Evolutionary conservation across 129 eudicot species (phyloP).

Genomic region (Dittrichia graveolens): DNA sequence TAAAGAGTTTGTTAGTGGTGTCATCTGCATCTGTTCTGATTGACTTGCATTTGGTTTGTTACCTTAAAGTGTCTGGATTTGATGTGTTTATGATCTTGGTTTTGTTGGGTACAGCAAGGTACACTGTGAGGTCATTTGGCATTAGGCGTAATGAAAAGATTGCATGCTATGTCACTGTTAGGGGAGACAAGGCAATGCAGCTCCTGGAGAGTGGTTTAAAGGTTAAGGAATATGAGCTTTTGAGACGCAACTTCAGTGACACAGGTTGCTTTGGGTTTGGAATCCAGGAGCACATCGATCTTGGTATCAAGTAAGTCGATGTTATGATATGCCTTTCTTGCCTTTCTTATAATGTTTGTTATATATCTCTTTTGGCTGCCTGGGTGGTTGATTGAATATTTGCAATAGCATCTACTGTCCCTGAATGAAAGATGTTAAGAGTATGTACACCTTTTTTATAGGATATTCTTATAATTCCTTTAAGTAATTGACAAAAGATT

Average conservation of each 20-base stretch:
- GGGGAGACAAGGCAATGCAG: constrained; percentile 52
- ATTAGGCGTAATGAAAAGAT: constrained; percentile 53
- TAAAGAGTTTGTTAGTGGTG: neutral
- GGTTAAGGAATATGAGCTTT: constrained; percentile 50
- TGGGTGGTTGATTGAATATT: neutral
- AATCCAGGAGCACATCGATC: constrained; percentile 51
- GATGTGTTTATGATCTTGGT: neutral
- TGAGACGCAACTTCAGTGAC: constrained; percentile 50
- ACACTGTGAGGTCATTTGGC: constrained; percentile 44
- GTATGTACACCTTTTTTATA: neutral
- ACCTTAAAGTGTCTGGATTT: neutral
- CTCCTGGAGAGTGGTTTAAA: constrained; percentile 46
- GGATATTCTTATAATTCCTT: neutral
- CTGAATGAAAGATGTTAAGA: neutral
- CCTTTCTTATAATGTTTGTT: neutral
- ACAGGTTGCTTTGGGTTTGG: constrained; percentile 51
- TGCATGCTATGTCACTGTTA: constrained; percentile 48
- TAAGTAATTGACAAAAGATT: neutral
- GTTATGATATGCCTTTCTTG: too few relatives aligned
- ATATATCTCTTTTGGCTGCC: neutral
- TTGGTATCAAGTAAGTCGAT: constrained; percentile 44
- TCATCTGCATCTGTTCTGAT: neutral
- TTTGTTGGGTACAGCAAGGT: constrained; percentile 35
- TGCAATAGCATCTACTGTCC: neutral
- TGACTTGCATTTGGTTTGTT: neutral